Conservation (phyloP, 2,329 filamentous ascomycete species). For the Blastomyces emzantsi region DNA sequence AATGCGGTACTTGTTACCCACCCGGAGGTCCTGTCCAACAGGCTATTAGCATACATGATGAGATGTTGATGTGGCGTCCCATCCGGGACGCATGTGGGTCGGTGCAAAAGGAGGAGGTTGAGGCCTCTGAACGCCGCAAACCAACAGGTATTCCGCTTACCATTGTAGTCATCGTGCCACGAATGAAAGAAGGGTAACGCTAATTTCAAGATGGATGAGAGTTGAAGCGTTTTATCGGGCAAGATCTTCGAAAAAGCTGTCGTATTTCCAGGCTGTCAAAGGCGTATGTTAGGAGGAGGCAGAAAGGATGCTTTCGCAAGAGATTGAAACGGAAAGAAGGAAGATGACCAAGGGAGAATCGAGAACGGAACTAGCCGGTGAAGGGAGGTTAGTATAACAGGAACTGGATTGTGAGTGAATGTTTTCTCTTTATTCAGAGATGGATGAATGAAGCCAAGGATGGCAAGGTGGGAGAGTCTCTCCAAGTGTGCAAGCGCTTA, state of each 20-base stretch:
- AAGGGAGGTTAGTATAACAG: not conserved
- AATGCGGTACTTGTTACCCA: constrained; percentile 99
- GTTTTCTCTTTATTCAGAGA: not conserved
- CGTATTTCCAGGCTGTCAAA: not conserved
- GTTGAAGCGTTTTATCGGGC: not conserved
- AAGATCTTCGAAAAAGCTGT: not conserved
- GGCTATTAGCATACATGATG: not conserved
- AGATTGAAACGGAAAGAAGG: not conserved
- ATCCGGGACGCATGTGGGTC: constrained; percentile 13
- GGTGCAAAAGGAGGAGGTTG: not conserved
- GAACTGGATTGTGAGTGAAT: not conserved
- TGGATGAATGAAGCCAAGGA: not conserved
- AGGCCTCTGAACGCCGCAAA: not conserved
- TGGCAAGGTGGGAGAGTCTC: not conserved
- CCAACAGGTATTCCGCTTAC: constrained; percentile 32
- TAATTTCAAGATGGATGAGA: not conserved
- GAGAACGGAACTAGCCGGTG: not conserved
- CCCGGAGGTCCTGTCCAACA: constrained; percentile 75
- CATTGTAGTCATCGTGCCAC: constrained; percentile 54
- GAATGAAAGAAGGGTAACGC: constrained; percentile 23
- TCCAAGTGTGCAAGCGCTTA: not conserved
- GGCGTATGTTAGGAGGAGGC: not conserved
- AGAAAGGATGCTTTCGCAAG: not conserved
- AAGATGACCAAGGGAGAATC: not conserved
- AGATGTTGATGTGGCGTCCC: constrained; percentile 13